Conservation (phyloP, 2,329 filamentous ascomycete species). For the Ceratocystiopsis brevicomis region DNA sequence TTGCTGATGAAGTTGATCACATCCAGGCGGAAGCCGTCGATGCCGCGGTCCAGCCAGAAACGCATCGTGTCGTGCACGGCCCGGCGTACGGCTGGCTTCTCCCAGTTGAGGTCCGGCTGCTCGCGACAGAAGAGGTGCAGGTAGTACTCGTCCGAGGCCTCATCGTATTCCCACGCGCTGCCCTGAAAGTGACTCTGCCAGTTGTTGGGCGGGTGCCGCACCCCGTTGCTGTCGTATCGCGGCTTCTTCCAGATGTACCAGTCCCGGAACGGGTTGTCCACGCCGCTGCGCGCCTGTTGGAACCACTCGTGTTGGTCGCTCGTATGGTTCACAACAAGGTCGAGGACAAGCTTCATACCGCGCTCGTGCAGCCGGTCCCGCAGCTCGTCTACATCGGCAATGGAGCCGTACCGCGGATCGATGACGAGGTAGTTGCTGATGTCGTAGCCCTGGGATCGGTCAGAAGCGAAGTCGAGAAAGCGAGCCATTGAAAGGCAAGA, state of each 20-base stretch:
- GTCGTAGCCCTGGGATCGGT: slow-evolving; percentile 32
- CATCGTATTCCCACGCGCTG: slow-evolving; percentile 54
- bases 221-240: slow-evolving; percentile 32
- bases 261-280: slow-evolving; percentile 42
- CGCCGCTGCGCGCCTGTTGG: slow-evolving; percentile 41
- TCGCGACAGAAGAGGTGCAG: slow-evolving; percentile 49
- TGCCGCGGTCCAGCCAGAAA: slow-evolving; percentile 61
- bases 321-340: slow-evolving; percentile 64
- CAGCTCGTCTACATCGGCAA: slow-evolving; percentile 43
- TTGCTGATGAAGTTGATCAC: slow-evolving; percentile 59
- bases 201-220: slow-evolving; percentile 54
- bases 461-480: no score
- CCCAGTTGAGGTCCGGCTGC: slow-evolving; percentile 67
- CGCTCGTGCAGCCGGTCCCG: slow-evolving; percentile 39
- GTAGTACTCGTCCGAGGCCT: slow-evolving; percentile 53
- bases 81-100: slow-evolving; percentile 44
- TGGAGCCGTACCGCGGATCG: slow-evolving; percentile 35
- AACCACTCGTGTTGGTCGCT: slow-evolving; percentile 57
- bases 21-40: slow-evolving; percentile 57
- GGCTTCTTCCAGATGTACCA: slow-evolving; percentile 23
- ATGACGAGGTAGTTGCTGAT: slow-evolving; percentile 43
- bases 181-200: slow-evolving; percentile 46
- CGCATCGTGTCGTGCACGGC: slow-evolving; percentile 57
- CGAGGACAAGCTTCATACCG: slow-evolving; percentile 40
- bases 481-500: no score